Conservation (phyloP, 169 alveolate genomes). For the Plasmodium reichenowi region DNA sequence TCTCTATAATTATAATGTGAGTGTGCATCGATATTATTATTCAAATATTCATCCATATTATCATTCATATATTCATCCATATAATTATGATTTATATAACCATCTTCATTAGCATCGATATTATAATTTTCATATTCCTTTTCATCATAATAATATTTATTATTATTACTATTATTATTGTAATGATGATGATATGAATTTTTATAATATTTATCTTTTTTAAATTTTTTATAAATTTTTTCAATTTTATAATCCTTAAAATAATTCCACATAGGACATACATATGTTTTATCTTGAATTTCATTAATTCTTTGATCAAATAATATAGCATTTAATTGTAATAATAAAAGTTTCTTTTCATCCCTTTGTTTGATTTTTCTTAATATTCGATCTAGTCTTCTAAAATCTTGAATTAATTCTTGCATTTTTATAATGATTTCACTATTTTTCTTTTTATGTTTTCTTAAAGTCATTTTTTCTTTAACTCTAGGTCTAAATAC, state of each 20-base stretch:
- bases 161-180: not conserved
- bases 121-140: not conserved
- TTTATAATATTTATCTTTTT: conserved; percentile 68
- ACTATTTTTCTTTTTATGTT: conserved; percentile 87
- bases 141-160: not conserved
- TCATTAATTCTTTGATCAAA: conserved; percentile 89
- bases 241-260: conserved; percentile 84
- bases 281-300: conserved; percentile 85
- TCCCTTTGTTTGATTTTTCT: conserved; percentile 90
- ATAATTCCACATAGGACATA: conserved; percentile 89
- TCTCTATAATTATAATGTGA: conserved; percentile 2
- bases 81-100: not conserved
- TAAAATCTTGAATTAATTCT: conserved; percentile 87
- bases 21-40: not conserved
- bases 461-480: conserved; percentile 90
- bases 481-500: conserved; percentile 89
- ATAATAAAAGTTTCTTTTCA: conserved; percentile 87
- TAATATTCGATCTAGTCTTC: conserved; percentile 84
- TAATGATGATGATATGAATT: conserved; percentile 20
- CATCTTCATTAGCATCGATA: not conserved
- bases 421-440: conserved; percentile 85
- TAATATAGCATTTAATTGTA: conserved; percentile 85
- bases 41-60: not conserved
- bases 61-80: not conserved
- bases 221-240: conserved; percentile 65